A percentile compares a stretch with the other conserved stretches of the same genome.
These are phyloP conservation scores for Pythium guiyangense DNA, from an alignment of 352 stramenopile genomes.

Conservation along the genomic window DNA sequence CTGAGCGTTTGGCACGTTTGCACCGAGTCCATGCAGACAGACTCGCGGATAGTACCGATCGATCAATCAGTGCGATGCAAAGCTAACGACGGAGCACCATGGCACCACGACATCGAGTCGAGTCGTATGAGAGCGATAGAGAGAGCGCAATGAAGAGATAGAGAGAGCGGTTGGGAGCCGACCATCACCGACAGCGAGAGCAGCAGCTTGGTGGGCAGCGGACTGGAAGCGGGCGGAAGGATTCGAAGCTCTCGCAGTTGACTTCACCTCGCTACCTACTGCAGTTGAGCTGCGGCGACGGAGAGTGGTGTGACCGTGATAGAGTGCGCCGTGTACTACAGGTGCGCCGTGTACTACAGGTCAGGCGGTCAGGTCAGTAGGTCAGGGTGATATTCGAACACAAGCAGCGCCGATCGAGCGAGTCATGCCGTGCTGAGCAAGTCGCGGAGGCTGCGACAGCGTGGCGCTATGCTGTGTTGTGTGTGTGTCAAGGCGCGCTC, in stretches of 20 bases:
- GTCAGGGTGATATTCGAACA: not conserved
- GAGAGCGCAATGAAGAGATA: not conserved
- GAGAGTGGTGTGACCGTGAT: not conserved
- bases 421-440: not conserved
- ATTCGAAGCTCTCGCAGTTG: not conserved
- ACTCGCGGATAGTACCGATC: too few relatives aligned
- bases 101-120: not conserved
- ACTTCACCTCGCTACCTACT: slow-evolving; percentile 7
- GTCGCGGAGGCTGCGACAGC: not conserved
- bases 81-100: too few relatives aligned
- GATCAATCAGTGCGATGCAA: too few relatives aligned
- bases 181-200: too few relatives aligned
- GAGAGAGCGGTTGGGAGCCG: not conserved
- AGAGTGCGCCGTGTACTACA: too few relatives aligned
- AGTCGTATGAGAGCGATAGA: too few relatives aligned
- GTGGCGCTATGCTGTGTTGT: not conserved
- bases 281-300: not conserved
- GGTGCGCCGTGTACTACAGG: too few relatives aligned
- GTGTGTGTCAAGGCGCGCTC: not conserved
- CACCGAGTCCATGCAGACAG: too few relatives aligned
- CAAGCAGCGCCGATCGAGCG: not conserved
- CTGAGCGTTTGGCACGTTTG: too few relatives aligned
- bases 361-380: not conserved
- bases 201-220: too few relatives aligned
- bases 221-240: too few relatives aligned